Conservation (phyloP, 495 filamentous ascomycete genomes). For the Glutinoglossum americanum region DNA sequence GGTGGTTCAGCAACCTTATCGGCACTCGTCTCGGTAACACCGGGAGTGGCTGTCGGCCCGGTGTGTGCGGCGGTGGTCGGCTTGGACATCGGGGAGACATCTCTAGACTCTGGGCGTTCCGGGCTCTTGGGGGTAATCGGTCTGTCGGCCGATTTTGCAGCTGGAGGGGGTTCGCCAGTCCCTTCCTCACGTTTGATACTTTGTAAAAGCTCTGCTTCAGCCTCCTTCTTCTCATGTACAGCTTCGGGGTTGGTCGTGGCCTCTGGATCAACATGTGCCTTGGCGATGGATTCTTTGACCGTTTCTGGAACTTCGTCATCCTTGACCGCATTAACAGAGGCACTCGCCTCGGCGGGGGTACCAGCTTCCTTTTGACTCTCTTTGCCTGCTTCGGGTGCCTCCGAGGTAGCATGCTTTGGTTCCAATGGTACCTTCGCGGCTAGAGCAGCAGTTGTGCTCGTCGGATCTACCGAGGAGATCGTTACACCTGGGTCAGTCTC, state of each 20-base stretch:
- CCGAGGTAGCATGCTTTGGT: conserved; percentile 16
- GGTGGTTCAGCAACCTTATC: not conserved
- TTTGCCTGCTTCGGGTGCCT: conserved; percentile 2
- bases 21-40: not conserved
- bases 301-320: conserved; percentile 36
- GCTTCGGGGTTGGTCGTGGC: conserved; percentile 43
- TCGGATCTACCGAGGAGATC: conserved; percentile 34
- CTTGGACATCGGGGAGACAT: conserved; percentile 2
- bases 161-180: conserved; percentile 29
- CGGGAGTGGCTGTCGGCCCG: not conserved
- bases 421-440: conserved; percentile 10
- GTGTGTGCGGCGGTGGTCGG: not conserved
- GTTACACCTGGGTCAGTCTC: conserved; percentile 28
- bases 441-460: conserved; percentile 12
- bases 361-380: conserved; percentile 5
- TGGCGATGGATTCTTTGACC: conserved; percentile 50
- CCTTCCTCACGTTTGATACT: conserved; percentile 27
- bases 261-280: conserved; percentile 43
- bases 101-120: not conserved
- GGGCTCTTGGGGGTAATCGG: not conserved
- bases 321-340: conserved; percentile 4
- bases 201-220: conserved; percentile 45
- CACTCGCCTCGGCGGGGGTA: conserved; percentile 2
- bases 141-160: not conserved
- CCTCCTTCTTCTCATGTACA: conserved; percentile 56